Evolutionary conservation across 371 early-diverging fungal genomes (phyloP).

Genomic region (Apophysomyces variabilis): DNA sequence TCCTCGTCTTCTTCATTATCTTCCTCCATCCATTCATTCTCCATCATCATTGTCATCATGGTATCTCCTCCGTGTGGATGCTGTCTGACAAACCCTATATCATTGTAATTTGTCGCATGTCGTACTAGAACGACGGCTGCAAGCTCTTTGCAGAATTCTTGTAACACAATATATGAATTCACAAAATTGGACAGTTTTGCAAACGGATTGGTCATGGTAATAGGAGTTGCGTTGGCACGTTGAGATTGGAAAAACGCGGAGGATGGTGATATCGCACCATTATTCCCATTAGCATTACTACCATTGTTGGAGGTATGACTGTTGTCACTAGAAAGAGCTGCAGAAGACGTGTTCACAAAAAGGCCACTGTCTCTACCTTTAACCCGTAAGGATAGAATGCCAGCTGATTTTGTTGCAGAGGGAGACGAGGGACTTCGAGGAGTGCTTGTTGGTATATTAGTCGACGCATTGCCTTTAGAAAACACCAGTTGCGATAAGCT

Average conservation of each 20-base stretch:
- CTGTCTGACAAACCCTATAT: constrained; percentile 39
- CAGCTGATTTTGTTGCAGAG: constrained; percentile 37
- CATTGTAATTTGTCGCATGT: constrained; percentile 51
- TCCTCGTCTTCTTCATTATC: constrained; percentile 30
- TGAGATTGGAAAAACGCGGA: constrained; percentile 50
- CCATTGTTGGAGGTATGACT: not conserved
- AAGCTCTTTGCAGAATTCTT: constrained; percentile 71
- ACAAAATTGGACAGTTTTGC: constrained; percentile 64
- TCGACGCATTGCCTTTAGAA: constrained; percentile 29
- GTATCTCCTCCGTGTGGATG: constrained; percentile 34
- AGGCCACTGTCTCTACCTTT: not conserved
- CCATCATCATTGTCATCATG: constrained; percentile 33
- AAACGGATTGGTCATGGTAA: constrained; percentile 58
- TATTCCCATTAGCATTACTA: not conserved
- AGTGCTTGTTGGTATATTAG: constrained; percentile 17
- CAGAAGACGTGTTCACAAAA: not conserved
- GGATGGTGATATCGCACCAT: constrained; percentile 38
- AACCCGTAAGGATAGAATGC: constrained; percentile 22
- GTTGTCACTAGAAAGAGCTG: constrained; percentile 2
- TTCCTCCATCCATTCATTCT: constrained; percentile 26
- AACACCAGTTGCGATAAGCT: constrained; percentile 43
- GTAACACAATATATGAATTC: constrained; percentile 63
- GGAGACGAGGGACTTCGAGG: constrained; percentile 40
- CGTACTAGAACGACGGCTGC: constrained; percentile 65
- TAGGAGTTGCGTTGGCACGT: constrained; percentile 53